Conservation (phyloP, 305 asterid species). For the Fraxinus sp. region DNA sequence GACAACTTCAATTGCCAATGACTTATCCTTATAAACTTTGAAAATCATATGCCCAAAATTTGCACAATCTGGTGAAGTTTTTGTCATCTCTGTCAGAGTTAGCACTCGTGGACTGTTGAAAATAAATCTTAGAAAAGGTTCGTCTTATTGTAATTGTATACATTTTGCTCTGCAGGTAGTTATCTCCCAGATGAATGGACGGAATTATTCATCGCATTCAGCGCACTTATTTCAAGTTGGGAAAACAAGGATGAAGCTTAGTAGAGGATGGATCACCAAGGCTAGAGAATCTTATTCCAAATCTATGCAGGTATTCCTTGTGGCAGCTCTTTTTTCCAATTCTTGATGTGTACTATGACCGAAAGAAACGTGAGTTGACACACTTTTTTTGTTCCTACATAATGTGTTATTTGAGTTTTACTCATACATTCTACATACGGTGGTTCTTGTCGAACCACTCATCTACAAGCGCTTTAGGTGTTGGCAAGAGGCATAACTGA, state of each 20-base stretch:
- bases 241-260: constrained; percentile 82
- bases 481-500: not conserved
- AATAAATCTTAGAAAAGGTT: too few species aligned
- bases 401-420: not conserved
- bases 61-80: not conserved
- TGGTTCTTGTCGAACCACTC: not conserved
- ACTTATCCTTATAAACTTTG: not conserved
- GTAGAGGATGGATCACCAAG: constrained; percentile 97
- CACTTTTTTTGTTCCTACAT: not conserved
- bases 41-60: not conserved
- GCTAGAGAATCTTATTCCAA: constrained; percentile 83
- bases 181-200: constrained; percentile 88
- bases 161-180: constrained; percentile 53
- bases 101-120: not conserved
- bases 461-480: not conserved
- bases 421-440: not conserved
- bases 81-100: not conserved
- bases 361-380: not conserved
- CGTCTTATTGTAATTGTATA: constrained; percentile 8
- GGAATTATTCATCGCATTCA: constrained; percentile 83
- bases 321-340: not conserved
- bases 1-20: not conserved
- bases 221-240: constrained; percentile 75
- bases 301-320: constrained; percentile 75
- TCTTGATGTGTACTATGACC: not conserved